Base-by-base conservation (phyloP, 768 basidiomycete species). In the Pulveroboletus frians region DNA sequence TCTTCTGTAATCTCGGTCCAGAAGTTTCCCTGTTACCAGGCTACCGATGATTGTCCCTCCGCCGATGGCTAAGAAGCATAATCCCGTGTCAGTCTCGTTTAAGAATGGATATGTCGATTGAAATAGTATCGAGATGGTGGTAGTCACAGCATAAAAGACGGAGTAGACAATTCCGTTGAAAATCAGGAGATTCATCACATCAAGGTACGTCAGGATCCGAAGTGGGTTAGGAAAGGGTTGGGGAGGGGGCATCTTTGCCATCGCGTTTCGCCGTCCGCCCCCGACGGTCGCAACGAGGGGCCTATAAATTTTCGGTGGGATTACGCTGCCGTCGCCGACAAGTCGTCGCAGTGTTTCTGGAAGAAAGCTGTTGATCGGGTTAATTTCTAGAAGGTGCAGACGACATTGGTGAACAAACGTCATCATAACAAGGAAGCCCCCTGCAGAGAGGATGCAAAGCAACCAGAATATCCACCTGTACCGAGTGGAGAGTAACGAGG, bases 1-100 rank as follows among this genome's bases (percentile, higher is more conserved):
- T 54, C 60, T 65, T 54, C 58, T 75, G 62, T 84, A 94, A 52
- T 89, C 81, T 54, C 70, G 69, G 55, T 93, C 85, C 9, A 91
- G 63, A 10, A 87, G 58, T 47, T 71, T 77, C 3, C 91, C 90
- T 18, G 73, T 80, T 1, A 73, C 20, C n/a, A 72, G 61, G 17
- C 80, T 76, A 11, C 88, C 84, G 14, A 84, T 42, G 9, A 80
- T 65, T 68, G 83, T 82, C 0, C 91, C 92, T 14, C 79, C 76
- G 2, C 89, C 92, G 43, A 85, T 76, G 1, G 82, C 79, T 46
- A 92, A 69, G 69, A 84, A 93, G 63, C 86, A 91, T 5, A 93
- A 67, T 3, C 91, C 91, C 29, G 88, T 70, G 23, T 78, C 69
- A 9, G 74, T 67, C 56, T 74, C 73, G 52, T 59, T 68, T 41